Conservation (phyloP, 148 eudicot species). For the Fallopia convolvulus region DNA sequence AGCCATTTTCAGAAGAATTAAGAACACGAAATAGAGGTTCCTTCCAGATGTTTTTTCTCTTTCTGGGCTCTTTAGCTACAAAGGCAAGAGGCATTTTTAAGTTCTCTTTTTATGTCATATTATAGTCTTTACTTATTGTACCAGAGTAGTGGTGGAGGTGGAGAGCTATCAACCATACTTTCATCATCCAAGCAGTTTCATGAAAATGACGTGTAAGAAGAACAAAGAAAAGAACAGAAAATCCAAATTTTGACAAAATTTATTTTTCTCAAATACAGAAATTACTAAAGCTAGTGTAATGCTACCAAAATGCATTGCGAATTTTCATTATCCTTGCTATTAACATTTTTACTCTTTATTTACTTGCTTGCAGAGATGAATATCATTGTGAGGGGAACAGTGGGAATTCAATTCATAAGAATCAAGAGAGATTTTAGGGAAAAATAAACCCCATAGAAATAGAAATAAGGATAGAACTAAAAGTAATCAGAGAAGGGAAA, state of each 20-base stretch:
- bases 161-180: constrained; percentile 3
- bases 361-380: too few species aligned
- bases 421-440: not conserved
- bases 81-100: not conserved
- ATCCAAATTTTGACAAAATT: not conserved
- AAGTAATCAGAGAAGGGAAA: not conserved
- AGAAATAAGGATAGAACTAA: not conserved
- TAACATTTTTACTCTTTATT: too few species aligned
- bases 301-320: not conserved
- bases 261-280: not conserved
- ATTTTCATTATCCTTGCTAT: not conserved
- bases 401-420: too few species aligned
- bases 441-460: not conserved
- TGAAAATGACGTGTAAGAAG: not conserved
- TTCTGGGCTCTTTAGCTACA: not conserved
- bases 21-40: not conserved
- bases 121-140: not conserved
- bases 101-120: not conserved
- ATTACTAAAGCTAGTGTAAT: not conserved
- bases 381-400: too few species aligned
- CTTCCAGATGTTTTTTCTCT: not conserved
- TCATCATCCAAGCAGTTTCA: constrained; percentile 1
- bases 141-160: not conserved
- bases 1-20: constrained; percentile 31
- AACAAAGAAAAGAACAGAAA: not conserved